Percentiles rank a stretch among this genome's conserved stretches.
Evolutionary conservation across 1,284 basidiomycete species (phyloP).

Genomic region (Ustilago esculenta): DNA sequence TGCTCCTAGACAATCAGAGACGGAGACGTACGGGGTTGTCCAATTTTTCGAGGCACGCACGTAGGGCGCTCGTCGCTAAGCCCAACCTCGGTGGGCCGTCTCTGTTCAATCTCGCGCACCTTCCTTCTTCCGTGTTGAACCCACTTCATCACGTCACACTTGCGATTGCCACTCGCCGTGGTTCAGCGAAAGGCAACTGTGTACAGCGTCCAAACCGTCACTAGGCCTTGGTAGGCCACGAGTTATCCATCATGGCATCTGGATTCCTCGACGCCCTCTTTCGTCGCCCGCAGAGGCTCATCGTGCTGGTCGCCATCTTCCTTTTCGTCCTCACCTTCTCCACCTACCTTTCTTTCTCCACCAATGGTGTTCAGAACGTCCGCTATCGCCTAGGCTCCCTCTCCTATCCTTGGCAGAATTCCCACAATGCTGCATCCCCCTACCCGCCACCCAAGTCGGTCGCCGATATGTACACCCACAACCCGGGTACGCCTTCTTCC

Average conservation of each 20-base stretch:
- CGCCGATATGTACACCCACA: conserved; percentile 58
- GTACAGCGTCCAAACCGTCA: neutral
- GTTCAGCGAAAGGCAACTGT: too few species aligned
- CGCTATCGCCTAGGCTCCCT: conserved; percentile 37
- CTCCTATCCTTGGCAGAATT: conserved; percentile 27
- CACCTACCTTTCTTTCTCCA: conserved; percentile 54
- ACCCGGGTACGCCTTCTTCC: conserved; percentile 44
- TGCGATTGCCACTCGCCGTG: neutral
- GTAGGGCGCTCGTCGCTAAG: conserved; percentile 12
- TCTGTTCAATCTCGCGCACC: too few species aligned
- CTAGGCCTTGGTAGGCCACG: neutral
- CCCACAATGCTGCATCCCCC: conserved; percentile 12
- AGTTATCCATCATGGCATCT: conserved; percentile 26
- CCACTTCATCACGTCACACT: conserved; percentile 1
- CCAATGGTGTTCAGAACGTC: conserved; percentile 37
- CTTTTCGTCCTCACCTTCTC: conserved; percentile 51
- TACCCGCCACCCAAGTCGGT: conserved; percentile 35
- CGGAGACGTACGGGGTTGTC: too few species aligned
- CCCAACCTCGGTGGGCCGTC: too few species aligned
- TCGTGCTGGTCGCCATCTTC: conserved; percentile 49
- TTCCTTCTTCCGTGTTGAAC: too few species aligned
- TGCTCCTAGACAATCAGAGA: too few species aligned
- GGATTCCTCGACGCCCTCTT: conserved; percentile 51
- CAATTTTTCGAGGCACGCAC: neutral
- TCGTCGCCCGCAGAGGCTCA: conserved; percentile 55